Evolutionary conservation across 2,329 filamentous ascomycete species (phyloP).

Genomic region (Ceratocystis eucalypticola): DNA sequence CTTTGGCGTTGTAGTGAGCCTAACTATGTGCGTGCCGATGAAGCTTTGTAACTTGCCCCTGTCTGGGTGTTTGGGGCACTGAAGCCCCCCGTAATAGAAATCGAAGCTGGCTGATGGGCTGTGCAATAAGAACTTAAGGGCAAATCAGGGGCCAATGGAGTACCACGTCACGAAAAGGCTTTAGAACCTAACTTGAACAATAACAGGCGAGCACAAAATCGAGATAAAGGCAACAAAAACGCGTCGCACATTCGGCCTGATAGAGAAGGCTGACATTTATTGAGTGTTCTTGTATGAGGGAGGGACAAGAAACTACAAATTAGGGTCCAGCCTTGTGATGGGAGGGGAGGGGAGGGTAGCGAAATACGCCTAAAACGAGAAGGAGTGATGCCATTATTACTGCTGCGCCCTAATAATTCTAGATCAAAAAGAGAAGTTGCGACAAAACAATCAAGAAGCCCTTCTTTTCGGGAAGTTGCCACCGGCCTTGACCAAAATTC

Average conservation of each 20-base stretch:
- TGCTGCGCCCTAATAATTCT: neutral
- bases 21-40: neutral
- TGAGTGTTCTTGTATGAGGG: neutral
- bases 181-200: neutral
- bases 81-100: neutral
- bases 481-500: too few species aligned
- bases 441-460: neutral
- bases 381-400: neutral
- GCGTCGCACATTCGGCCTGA: neutral
- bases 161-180: neutral
- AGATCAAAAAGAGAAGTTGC: neutral
- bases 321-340: neutral
- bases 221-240: neutral
- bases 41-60: neutral
- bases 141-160: neutral
- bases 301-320: neutral
- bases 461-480: neutral
- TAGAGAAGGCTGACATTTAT: neutral
- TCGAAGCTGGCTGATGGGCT: neutral
- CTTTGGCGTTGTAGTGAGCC: conserved; percentile 2
- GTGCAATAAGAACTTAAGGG: neutral
- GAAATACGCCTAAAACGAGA: neutral
- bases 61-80: neutral
- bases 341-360: neutral
- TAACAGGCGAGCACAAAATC: neutral